Evolutionary conservation across 805 yeast species (phyloP), one percentile per base, ranked within the genome.

Genomic region (Pichia nanzhaoensis): DNA sequence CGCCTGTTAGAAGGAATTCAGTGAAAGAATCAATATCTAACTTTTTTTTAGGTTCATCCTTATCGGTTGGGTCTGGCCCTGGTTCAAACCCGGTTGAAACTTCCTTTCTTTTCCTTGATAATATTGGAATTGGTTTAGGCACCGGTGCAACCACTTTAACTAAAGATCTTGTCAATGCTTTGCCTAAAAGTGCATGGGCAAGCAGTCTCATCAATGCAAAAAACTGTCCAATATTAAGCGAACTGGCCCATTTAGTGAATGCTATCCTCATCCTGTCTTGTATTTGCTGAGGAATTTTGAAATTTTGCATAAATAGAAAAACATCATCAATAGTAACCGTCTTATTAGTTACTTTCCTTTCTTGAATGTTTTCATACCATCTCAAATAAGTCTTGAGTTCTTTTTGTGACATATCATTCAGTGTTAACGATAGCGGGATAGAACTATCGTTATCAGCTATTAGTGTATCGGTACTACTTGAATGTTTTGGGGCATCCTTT

Each of bases 361-460:
- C 73, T 32, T 84, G 74, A 28, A 91, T 78, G 57, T 87, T 90
- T 53, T 88, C 83, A 62, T 90, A 91, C 99, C 99, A 91, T 52
- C 96, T 71, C 54, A 91, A 76, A 63, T 91, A 91, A 1, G 96
- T 84, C 55, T 82, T 78, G 12, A 80, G 75, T 63, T 91, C 99
- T 46, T 83, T 84, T 17, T 73, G 72, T 0, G 95, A 75, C 38
- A 91, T 71, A 47, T 87, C 87, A 39, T 73, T 75, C 1, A 77
- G 73, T 1, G 81, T 70, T n/a, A 85, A 64, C 2, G 88, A 77
- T 41, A 84, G 62, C 0, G 90, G 87, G 2, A 80, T 73, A 10
- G 66, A 53, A 8, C 66, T 50, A 38, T 75, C 77, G 34, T 66
- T 69, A 17, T 39, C 46, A 3, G 50, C 49, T 18, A 49, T 45